These are phyloP conservation scores for Trichoderma oligosporum DNA, from an alignment of 2,329 filamentous ascomycete genomes.

Conservation along the genomic window DNA sequence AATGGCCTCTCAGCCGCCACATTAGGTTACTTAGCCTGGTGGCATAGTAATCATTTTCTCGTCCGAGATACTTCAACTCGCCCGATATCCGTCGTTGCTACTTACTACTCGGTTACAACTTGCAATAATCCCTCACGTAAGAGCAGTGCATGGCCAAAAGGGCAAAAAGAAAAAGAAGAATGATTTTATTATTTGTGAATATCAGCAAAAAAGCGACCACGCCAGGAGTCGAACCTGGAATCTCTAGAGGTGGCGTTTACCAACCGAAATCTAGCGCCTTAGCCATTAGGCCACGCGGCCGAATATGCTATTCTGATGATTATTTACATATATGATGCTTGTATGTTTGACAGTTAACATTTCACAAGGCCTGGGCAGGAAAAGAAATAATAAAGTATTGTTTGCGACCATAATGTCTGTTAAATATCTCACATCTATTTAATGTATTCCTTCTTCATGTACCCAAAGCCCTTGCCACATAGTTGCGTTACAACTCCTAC, in stretches of 20 bases:
- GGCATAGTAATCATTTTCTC: background rate
- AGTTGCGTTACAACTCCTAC: background rate
- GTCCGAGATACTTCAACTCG: constrained; percentile 3
- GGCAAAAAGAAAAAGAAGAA: background rate
- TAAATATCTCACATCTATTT: background rate
- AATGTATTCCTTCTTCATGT: background rate
- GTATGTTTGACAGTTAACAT: background rate
- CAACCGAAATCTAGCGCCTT: constrained; percentile 37
- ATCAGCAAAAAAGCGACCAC: constrained; percentile 28
- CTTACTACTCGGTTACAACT: background rate
- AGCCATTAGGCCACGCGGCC: constrained; percentile 38
- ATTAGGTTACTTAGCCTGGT: background rate
- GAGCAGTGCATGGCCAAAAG: background rate
- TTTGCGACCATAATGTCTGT: background rate
- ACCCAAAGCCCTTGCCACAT: background rate
- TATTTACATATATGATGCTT: background rate
- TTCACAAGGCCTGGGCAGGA: too few relatives aligned
- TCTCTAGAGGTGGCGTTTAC: constrained; percentile 29
- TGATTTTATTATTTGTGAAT: background rate
- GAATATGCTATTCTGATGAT: background rate
- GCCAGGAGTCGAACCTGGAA: constrained; percentile 38
- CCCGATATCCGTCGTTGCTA: background rate
- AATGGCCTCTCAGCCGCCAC: constrained; percentile 3
- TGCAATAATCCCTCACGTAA: background rate
- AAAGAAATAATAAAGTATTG: background rate